Base-by-base conservation (phyloP, 75 land plant genomes). In the Selaginella moellendorffii region DNA sequence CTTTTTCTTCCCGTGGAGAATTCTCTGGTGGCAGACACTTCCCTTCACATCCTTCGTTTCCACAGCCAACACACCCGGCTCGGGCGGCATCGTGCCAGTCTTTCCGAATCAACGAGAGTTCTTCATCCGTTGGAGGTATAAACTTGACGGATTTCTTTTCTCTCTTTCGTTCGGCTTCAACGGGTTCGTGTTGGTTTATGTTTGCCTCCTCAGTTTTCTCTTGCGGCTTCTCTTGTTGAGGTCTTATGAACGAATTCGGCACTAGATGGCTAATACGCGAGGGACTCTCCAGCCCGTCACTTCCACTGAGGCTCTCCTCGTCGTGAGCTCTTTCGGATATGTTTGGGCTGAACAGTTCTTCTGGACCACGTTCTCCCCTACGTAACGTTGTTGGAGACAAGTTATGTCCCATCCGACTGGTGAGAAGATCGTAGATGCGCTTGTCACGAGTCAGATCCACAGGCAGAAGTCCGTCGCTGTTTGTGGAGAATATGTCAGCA, bases 61-160 rank as follows among this genome's bases (percentile, higher is more conserved):
- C 74, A 62, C 74, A 72, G 12, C 74, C 70, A 31, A 72, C 54
- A 67, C 74, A 72, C 31, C 74, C 74, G 29, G 74, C 59, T 26
- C 71, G 63, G 12, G 74, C 74, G 27, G 74, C 74, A 42, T 72
- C 70, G 24, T 53, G 74, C 74, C 74, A 72, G 28, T 72, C 74
- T 27, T 67, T 62, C 25, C 74, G 52, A 51, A 72, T 67, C n/a
- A 61, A 36, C 24, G 71, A 59, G 24, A 72, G 54, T 27, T 72
- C 71, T 26, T 36, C 71, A 18, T 72, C 70, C 24, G 64, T 27
- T 2, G 74, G 74, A 21, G 27, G 52, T 18, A 24, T 24, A 61
- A 67, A 61, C 19, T 54, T 68, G 17, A 60, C 70, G 20, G 62
- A 56, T 30, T 67, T 69, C 52, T 53, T 72, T 52, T 67, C 58